Base-by-base conservation (phyloP, 805 yeast genomes). In the Starmerella floris region DNA sequence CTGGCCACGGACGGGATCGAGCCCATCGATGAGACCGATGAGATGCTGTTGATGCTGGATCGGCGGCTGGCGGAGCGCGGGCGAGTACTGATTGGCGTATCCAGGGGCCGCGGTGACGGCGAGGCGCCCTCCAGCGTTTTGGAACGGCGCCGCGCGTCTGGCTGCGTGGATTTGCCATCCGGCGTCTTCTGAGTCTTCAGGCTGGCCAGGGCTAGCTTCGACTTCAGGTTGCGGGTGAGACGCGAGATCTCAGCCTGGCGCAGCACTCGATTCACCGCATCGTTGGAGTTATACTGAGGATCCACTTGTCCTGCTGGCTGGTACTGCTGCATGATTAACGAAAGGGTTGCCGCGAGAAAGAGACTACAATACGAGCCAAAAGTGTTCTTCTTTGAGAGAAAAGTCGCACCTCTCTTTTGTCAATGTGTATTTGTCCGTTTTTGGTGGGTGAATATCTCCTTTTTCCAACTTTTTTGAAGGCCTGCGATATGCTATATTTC, bases 171-270 rank as follows among this genome's bases (percentile, higher is more conserved):
- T 5, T 35, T 5, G 23, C 39, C 16, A 15, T 27, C 39, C 5
- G 50, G 39, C 17, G 43, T 32, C 23, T 38, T 56, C 40, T 58
- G 58, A 37, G 69, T 55, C 51, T 66, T 65, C 58, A 56, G 58
- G 22, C 63, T 54, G 6, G 70, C 70, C 38, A 62, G 51, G 20
- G 65, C 67, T 15, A 66, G 59, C 31, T 69, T 52, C 33, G 62
- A 60, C 45, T 67, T 66, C 41, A 66, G 58, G 45, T 60, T 62
- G 28, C 66, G 55, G 13, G 70, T 61, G 36, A 66, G 54, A 23
- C 67, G 50, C 22, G 68, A 59, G 39, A 65, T 62, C 45, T 65
- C 66, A 1, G 69, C 69, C 30, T 69, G 57, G 23, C 62, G 57
- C 31, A 65, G 57, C 19, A 66, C 65, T 34, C 63, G 62, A 41